Base-by-base conservation (phyloP, 2,329 filamentous ascomycete genomes). In the Aschersonia sp. region DNA sequence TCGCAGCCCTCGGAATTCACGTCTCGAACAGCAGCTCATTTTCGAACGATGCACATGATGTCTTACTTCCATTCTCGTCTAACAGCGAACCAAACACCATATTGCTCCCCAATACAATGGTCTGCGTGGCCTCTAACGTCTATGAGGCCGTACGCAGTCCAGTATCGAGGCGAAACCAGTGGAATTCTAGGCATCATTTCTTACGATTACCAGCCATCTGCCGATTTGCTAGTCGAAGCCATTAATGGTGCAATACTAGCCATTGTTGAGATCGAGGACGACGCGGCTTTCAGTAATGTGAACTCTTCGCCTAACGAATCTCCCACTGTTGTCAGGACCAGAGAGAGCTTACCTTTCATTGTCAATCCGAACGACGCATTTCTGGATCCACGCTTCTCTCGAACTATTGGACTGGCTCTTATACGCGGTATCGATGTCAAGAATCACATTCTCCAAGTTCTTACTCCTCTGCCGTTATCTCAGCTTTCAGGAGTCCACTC, bases 11-110 rank as follows among this genome's bases (percentile, higher is more conserved):
- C 70, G n/a, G 74, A 78, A 41, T 69, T 69, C 41, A 70, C 70
- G 1, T 66, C 74, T 3, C 70, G 81, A 40, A 84, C 80, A 7
- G 74, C 83, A 0, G 72, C 77, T 0, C 80, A 89, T 51, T 63
- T 86, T 3, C 70, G 84, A 46, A 73, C 75, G 5, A 88, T 91
- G 82, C 84, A 89, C 54, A 78, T 74, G n/a, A 81, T 88, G 72
- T 82, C 84, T 0, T 91, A 89, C 55, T 87, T 91, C 56, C 86
- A 91, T 58, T 53, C 49, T 9, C 40, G n/a, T 41, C 40, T 5
- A 4, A 30, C 35, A 28, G 32, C n/a, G 30, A n/a, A 9, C 30
- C 12, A 46, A 12, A 45, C 31, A 28, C 28, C 9, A 5, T 40
- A 5, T 28, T 52, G 30, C 6, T 43, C 47, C 4, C 20, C 45